These are phyloP conservation scores for Chamaecrista fasciculata DNA, from an alignment of 306 rosid genomes.

Conservation along the genomic window DNA sequence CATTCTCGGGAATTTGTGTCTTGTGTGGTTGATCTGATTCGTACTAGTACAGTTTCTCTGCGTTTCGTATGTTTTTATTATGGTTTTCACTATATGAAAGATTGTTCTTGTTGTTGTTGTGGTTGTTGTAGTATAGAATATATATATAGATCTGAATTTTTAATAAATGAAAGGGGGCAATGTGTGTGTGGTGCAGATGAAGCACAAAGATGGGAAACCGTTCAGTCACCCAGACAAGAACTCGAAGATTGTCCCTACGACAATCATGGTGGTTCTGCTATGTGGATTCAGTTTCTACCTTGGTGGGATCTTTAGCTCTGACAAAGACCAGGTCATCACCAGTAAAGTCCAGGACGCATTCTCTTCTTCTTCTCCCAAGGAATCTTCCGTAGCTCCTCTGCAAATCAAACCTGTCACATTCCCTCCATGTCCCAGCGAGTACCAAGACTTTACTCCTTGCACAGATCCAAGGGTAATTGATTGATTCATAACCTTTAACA, in stretches of 20 bases:
- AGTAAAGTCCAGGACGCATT: constrained; percentile 31
- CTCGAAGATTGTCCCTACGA: constrained; percentile 45
- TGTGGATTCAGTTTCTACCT: constrained; percentile 86
- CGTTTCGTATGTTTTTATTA: constrained; percentile 14
- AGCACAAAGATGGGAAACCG: constrained; percentile 89
- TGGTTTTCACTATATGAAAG: no score
- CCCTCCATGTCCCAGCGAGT: constrained; percentile 65
- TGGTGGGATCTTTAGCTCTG: constrained; percentile 74
- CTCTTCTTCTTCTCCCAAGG: constrained; percentile 49
- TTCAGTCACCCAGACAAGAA: constrained; percentile 49
- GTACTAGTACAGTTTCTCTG: neutral
- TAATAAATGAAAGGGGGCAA: no score
- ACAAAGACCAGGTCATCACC: constrained; percentile 36
- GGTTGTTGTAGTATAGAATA: no score
- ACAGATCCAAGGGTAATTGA: constrained; percentile 98
- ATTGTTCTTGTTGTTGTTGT: neutral
- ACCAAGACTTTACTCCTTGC: constrained; percentile 96
- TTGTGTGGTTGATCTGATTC: constrained; percentile 24
- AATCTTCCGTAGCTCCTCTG: constrained; percentile 44
- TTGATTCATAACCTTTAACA: no score
- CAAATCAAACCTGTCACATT: constrained; percentile 48
- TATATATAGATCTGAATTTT: no score
- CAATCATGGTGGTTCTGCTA: constrained; percentile 50
- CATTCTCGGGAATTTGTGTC: constrained; percentile 35
- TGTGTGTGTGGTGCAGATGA: constrained; percentile 53